Base-by-base conservation (phyloP, 1,139 yeast species). In the Kodamaea fungicola region DNA sequence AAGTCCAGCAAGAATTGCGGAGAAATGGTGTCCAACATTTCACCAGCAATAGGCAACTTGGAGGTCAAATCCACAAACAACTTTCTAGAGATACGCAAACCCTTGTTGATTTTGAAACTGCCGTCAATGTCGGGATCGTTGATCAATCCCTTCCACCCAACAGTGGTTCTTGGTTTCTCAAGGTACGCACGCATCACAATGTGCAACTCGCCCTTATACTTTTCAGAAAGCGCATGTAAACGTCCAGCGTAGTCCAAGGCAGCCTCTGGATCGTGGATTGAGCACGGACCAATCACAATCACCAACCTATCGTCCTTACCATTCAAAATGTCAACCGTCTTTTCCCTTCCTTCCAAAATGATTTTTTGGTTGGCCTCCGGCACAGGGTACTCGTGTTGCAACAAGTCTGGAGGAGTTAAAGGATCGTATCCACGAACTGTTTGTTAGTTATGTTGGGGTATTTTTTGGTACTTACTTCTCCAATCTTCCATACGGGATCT, bases 121-220 rank as follows among this genome's bases (percentile, higher is more conserved):
- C 88, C 90, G 59, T 92, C 96, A 51, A 92, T 84, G 55, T 92
- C 96, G 19, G 98, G 98, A 64, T 92, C 98, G 61, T 92, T 92
- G 55, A 92, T 90, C 52, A 92, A 74, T 48, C 97, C 98, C 66
- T 92, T 92, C 98, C 98, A 92, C 44, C 98, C 98, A 37, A 92
- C 97, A 19, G 97, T 92, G 38, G 98, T 92, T 69, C 98, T 81
- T 47, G 98, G 98, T 67, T 92, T 92, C 65, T 92, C 98, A 55
- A 92, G 75, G 71, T 92, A 92, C 3, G 97, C 97, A 70, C 98
- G 82, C 98, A 92, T 92, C 44, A 92, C 85, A 43, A 92, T 82
- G 46, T 80, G 78, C 40, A 92, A 75, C 52, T 90, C 97, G 34
- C 77, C 79, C 50, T 83, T 74, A 49, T 84, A 70, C 54, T 80